These are phyloP conservation scores for Leccinum subrobustum DNA, from an alignment of 1,284 basidiomycete genomes.

Conservation along the genomic window DNA sequence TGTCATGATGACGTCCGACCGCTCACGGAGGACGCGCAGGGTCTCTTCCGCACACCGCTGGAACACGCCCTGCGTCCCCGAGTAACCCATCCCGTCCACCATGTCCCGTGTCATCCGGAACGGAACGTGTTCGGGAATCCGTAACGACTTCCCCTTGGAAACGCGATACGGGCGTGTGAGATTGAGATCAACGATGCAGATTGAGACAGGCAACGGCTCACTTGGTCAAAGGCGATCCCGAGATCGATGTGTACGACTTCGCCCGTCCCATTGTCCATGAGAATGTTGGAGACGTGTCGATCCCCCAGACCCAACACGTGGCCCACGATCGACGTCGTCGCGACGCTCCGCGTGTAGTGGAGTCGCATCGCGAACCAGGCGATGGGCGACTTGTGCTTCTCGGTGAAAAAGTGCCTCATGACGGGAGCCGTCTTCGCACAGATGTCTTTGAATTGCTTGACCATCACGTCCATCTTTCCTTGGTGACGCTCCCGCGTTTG, in stretches of 20 bases:
- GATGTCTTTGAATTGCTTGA: conserved; percentile 52
- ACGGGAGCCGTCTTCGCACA: conserved; percentile 74
- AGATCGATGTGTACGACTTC: conserved; percentile 95
- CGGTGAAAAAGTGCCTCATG: conserved; percentile 93
- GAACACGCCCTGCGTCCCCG: conserved; percentile 93
- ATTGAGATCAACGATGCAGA: neutral
- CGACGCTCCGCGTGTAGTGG: conserved; percentile 88
- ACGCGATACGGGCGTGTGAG: neutral
- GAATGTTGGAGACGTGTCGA: conserved; percentile 90
- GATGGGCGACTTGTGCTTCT: conserved; percentile 83
- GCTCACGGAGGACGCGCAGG: conserved; percentile 82
- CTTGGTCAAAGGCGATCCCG: conserved; percentile 96
- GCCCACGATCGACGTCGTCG: conserved; percentile 93
- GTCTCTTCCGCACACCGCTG: conserved; percentile 95
- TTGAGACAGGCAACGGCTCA: conserved; percentile 34
- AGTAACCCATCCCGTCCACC: conserved; percentile 90
- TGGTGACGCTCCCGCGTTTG: conserved; percentile 32
- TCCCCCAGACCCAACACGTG: conserved; percentile 93
- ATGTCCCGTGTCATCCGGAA: conserved; percentile 95
- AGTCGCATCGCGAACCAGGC: conserved; percentile 94
- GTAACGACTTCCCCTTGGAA: conserved; percentile 75
- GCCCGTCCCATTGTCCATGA: conserved; percentile 82
- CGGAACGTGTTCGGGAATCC: conserved; percentile 87
- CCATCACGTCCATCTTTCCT: conserved; percentile 37
- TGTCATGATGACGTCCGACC: conserved; percentile 87